Evolutionary conservation across 2,329 filamentous ascomycete species (phyloP).

Genomic region (Pseudocercospora vitis): DNA sequence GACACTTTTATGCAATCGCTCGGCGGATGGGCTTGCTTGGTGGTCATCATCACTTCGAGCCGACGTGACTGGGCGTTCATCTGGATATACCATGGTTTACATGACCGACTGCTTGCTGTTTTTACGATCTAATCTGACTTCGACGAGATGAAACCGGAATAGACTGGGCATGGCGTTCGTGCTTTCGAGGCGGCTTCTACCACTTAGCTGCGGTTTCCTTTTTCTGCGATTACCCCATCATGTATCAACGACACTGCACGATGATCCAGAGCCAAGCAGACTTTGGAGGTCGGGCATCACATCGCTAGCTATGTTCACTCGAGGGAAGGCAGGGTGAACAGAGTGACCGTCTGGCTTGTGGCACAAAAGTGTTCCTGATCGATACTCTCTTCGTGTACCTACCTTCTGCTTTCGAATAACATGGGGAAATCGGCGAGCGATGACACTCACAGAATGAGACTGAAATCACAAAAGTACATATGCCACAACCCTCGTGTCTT

Average conservation of each 20-base stretch:
- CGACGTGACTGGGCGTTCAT: neutral
- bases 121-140: neutral
- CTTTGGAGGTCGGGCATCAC: too few species aligned
- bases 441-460: conserved; percentile 1
- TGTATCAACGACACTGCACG: too few species aligned
- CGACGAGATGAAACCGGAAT: neutral
- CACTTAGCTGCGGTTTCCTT: too few species aligned
- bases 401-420: neutral
- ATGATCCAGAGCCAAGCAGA: too few species aligned
- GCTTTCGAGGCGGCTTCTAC: neutral
- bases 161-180: neutral
- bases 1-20: too few species aligned
- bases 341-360: too few species aligned
- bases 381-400: neutral
- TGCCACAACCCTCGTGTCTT: neutral
- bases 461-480: neutral
- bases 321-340: neutral
- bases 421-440: neutral
- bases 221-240: too few species aligned
- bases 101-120: neutral
- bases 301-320: neutral
- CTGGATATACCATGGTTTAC: conserved; percentile 6
- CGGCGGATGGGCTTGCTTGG: too few species aligned
- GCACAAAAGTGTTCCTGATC: too few species aligned
- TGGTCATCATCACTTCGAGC: too few species aligned